Evolutionary conservation across 805 yeast species (phyloP), one percentile per base, ranked within the genome.

Genomic region (Pichia gijzeniarum): DNA sequence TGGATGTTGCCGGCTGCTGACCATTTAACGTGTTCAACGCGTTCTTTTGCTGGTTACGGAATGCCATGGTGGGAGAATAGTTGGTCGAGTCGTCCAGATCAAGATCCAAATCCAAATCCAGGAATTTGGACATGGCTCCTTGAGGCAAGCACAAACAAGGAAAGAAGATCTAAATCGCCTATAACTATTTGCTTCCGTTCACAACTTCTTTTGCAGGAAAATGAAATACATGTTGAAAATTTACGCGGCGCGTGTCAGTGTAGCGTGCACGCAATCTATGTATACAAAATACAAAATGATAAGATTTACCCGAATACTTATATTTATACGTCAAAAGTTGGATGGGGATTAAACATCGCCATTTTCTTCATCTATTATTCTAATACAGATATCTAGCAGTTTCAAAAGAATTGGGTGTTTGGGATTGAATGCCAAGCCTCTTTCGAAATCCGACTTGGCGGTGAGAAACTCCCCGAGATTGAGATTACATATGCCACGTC

Each of bases 361-460:
- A 51, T 77, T 78, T 56, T 77, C 82, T 53, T 73, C 75, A 28
- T 69, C 70, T 30, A 79, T 74, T 54, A 74, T 67, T 44, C 68
- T 71, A 46, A 68, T 62, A 42, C 76, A 71, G 13, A 70, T 62
- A 32, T 62, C 67, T 56, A 77, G 67, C 54, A 80, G 80, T 32
- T 72, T 67, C 35, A 62, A 56, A 37, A 81, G 61, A 47, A 79
- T 68, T 12, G 63, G 62, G 53, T 83, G 78, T 35, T 67, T 68
- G 35, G 79, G 77, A 48, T 68, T 75, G 54, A 83, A 75, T n/a
- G 82, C 69, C 47, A 85, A 68, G 0, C 90, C 95, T 59, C 90
- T 73, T 63, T 83, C 90, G 55, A 82, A 74, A 54, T 78, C 84
- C 2, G 76, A 75, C 49, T 79, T 76, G 2, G 89, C 83, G 8